phyloP scores from a whole-genome alignment of 495 filamentous ascomycete species.

The Niebla homalea region DNA sequence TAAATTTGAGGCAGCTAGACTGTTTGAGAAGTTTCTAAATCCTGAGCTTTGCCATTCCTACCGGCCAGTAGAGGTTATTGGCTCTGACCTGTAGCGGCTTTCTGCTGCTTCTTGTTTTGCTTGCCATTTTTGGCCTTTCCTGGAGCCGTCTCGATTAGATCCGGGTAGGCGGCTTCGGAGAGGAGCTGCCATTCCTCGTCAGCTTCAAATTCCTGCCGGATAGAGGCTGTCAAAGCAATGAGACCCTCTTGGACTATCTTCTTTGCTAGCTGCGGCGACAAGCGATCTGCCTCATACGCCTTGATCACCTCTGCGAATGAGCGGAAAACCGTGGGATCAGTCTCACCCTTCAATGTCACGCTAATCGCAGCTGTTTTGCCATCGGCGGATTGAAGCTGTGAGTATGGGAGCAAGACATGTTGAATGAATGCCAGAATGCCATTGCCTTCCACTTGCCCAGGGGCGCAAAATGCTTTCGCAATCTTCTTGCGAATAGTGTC shows the following conservation, averaged over 20 bases:
- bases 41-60: too few relatives aligned
- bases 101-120: background rate
- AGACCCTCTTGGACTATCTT: background rate
- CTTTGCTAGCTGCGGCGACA: constrained; percentile 7
- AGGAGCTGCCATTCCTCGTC: constrained; percentile 1
- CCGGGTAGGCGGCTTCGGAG: background rate
- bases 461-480: constrained; percentile 60
- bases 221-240: background rate
- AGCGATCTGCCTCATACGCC: background rate
- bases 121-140: background rate
- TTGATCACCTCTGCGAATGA: background rate
- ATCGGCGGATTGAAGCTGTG: constrained; percentile 2
- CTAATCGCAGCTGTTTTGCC: constrained; percentile 1
- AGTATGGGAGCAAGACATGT: constrained; percentile 56
- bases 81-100: too few relatives aligned
- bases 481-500: constrained; percentile 65
- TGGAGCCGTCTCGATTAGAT: background rate
- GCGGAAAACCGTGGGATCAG: background rate
- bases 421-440: constrained; percentile 70
- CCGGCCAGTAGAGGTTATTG: too few relatives aligned
- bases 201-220: background rate
- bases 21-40: too few relatives aligned
- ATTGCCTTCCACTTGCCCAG: constrained; percentile 64
- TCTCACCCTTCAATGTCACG: constrained; percentile 2
- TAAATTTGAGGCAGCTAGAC: too few relatives aligned